Percentiles rank a stretch among this genome's conserved stretches.
These are phyloP conservation scores for Colletotrichum tropicale DNA, from an alignment of 2,329 filamentous ascomycete genomes.

Conservation along the genomic window DNA sequence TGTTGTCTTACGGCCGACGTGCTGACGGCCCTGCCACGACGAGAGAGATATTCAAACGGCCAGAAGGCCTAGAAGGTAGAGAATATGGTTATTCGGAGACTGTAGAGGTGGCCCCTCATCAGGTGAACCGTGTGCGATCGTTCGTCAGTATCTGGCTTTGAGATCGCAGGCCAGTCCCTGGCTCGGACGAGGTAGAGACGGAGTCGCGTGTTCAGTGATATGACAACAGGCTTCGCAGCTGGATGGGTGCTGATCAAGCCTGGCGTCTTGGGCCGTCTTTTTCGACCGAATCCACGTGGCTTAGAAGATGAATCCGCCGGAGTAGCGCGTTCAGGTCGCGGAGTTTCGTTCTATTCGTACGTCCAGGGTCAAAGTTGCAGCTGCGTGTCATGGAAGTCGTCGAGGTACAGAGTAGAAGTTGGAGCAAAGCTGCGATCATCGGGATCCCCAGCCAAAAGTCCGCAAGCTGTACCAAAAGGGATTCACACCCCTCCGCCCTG, in stretches of 20 bases:
- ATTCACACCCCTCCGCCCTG: background rate
- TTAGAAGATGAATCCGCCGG: background rate
- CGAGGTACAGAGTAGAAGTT: background rate
- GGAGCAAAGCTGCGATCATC: background rate
- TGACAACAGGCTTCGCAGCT: background rate
- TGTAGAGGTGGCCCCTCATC: background rate
- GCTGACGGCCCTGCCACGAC: background rate
- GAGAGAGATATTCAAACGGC: background rate
- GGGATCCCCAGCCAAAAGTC: background rate
- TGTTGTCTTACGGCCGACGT: background rate
- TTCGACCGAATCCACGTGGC: conserved; percentile 7
- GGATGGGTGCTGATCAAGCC: background rate
- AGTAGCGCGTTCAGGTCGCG: background rate
- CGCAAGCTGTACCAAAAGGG: background rate
- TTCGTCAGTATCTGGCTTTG: background rate
- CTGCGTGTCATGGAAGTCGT: background rate
- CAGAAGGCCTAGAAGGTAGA: background rate
- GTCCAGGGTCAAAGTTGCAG: background rate
- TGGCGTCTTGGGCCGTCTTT: background rate
- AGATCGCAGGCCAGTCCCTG: background rate
- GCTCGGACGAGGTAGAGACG: background rate
- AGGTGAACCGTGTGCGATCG: conserved; percentile 3
- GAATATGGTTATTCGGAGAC: background rate
- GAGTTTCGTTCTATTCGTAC: background rate
- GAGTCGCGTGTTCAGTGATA: background rate